Base-by-base conservation (phyloP, 176 grass and related monocot genomes). In the Neostapfia colusana region DNA sequence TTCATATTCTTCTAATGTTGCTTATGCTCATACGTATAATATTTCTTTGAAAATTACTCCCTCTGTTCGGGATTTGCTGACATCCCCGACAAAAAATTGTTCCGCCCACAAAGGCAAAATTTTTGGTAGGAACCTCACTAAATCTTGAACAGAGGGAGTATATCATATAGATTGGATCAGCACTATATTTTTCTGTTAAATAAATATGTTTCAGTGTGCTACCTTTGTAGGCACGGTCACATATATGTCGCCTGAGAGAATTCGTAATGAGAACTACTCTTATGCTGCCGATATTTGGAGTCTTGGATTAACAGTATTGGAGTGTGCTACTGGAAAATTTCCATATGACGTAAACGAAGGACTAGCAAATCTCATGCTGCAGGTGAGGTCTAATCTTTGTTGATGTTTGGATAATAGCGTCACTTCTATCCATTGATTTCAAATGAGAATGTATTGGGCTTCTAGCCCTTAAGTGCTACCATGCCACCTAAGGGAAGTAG, bases 211-310 rank as follows among this genome's bases (percentile, higher is more conserved):
- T 27, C 87, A 98, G 91, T 98, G 95, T 94, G 95, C 95, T 75
- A 98, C 95, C 67, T 98, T 93, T 88, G 89, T 94, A 80, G 95
- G 95, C 56, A 98, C 95, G 0, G 91, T 98, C 60, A 94, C 91
- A 36, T 98, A 98, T 82, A 98, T 98, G 95, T 98, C 95, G 45
- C 95, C 95, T 65, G 95, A 94, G 84, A 91, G 95, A 89, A 98
- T 98, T 70, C 89, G 91, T 80, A 98, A 98, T 51, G 91, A 93
- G 76, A 80, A 55, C 72, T 98, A 98, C 66, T 98, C 91, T 40
- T 98, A 88, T 72, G 44, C 95, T 64, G 95, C 95, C 82, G 95
- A 98, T 85, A 94, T 98, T 88, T 98, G 91, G 95, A 98, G 95
- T 67, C 82, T 98, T 86, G 95, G 95, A 61, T 81, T 98, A 84